Evolutionary conservation across 441 rosid genomes (phyloP), one percentile per base, ranked within the genome.

Genomic region (Populus hybrid): DNA sequence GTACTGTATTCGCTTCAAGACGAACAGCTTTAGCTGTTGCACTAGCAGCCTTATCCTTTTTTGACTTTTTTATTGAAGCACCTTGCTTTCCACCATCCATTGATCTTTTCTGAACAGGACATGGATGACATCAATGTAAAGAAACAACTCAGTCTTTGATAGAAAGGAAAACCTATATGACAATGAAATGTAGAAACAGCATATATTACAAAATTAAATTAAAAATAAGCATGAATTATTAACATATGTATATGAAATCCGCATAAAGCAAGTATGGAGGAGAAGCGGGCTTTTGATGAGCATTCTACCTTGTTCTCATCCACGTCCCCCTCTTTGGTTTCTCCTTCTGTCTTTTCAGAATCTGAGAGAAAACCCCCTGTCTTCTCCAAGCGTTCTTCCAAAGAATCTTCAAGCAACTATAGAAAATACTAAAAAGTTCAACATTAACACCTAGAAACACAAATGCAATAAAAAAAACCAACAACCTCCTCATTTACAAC

Each of bases 321-420:
- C 36, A 78, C 61, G 28, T 94, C 98, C 36, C 86, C 95, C 38
- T 92, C 99, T 88, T 92, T 94, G 79, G 81, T 83, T 84, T 94
- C 98, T 84, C 89, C 96, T 74, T 93, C 95, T 18, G 86, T 84
- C 83, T 94, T 93, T 74, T 97, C 98, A 76, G 94, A 88, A 85
- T 94, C 98, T 73, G 95, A 87, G 36, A 85, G 92, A 71, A 89
- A 83, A 83, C 86, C 86, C 34, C 95, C 98, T 0, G 88, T 86
- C 86, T 92, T 94, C 85, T 94, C 98, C 75, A 94, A 86, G 79
- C 90, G 92, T 69, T 91, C 98, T 87, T 97, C 99, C 68, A 97
- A 77, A 64, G 93, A 89, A 86, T 94, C 98, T 85, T 97, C 99
- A 61, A 97, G 98, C 85, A 94, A 85, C 99, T 97, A 76, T n/a